Conservation (phyloP, 2,329 filamentous ascomycete genomes). For the Graphiopsis chlorocephala region DNA sequence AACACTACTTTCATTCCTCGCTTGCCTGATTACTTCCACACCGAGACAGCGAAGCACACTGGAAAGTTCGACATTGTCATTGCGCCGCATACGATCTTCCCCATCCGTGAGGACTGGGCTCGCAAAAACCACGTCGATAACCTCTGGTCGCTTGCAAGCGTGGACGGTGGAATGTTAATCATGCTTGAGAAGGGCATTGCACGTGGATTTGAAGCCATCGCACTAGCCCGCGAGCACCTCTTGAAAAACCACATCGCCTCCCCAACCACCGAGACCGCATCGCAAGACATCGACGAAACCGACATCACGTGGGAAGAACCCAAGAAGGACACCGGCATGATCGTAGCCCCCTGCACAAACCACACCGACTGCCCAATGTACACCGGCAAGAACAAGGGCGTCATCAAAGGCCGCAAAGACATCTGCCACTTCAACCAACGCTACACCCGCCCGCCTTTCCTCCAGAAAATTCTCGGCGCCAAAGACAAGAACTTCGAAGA, state of each 20-base stretch:
- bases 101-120: slow-evolving; percentile 69
- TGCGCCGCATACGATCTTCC: slow-evolving; percentile 78
- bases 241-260: slow-evolving; percentile 71
- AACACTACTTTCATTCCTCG: slow-evolving; percentile 91
- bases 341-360: slow-evolving; percentile 73
- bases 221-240: slow-evolving; percentile 75
- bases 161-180: slow-evolving; percentile 80
- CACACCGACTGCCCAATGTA: slow-evolving; percentile 91
- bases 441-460: slow-evolving; percentile 77
- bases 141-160: slow-evolving; percentile 81
- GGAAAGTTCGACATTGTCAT: slow-evolving; percentile 84
- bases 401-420: slow-evolving; percentile 74
- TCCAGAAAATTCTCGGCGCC: slow-evolving; percentile 71
- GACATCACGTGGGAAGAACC: slow-evolving; percentile 21
- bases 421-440: slow-evolving; percentile 90
- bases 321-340: slow-evolving; percentile 59
- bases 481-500: slow-evolving; percentile 80
- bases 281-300: slow-evolving; percentile 35
- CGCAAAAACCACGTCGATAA: slow-evolving; percentile 80
- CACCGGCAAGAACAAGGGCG: slow-evolving; percentile 55
- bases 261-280: slow-evolving; percentile 46
- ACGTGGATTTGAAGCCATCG: slow-evolving; percentile 87
- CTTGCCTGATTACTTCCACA: slow-evolving; percentile 76
- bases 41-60: slow-evolving; percentile 39
- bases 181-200: slow-evolving; percentile 88